Conservation (phyloP, 2,329 filamentous ascomycete species). For the Alternaria gansuensis region DNA sequence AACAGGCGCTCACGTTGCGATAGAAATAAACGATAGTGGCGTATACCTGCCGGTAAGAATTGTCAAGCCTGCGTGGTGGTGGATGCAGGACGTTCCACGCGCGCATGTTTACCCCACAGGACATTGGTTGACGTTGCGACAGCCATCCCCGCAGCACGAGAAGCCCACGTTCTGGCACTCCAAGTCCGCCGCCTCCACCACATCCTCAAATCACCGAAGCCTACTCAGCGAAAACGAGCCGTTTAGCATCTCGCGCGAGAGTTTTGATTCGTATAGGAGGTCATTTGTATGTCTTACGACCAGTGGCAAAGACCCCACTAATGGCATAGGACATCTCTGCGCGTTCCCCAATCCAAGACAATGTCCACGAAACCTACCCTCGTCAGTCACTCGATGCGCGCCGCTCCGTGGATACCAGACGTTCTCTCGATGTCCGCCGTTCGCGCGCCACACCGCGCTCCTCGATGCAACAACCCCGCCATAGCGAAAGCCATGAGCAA, state of each 20-base stretch:
- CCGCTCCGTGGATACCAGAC: slow-evolving; percentile 81
- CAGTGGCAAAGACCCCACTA: slow-evolving; percentile 25
- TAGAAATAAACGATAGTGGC: slow-evolving; percentile 95
- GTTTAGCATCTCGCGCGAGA: slow-evolving; percentile 94
- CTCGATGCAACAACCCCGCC: slow-evolving; percentile 65
- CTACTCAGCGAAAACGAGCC: slow-evolving; percentile 85
- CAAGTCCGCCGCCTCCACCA: slow-evolving; percentile 58
- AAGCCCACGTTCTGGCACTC: slow-evolving; percentile 80
- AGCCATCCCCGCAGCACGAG: slow-evolving; percentile 85
- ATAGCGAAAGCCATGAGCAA: slow-evolving; percentile 65
- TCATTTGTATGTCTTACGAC: slow-evolving; percentile 77
- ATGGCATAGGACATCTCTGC: slow-evolving; percentile 85
- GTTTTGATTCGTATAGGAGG: slow-evolving; percentile 93
- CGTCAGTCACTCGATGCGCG: slow-evolving; percentile 65
- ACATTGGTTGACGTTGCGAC: slow-evolving; percentile 35
- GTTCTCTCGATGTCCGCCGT: slow-evolving; percentile 58
- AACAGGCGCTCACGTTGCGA: slow-evolving; percentile 40
- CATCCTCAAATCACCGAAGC: slow-evolving; percentile 67
- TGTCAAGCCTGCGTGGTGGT: slow-evolving; percentile 1
- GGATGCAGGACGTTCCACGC: slow-evolving; percentile 6
- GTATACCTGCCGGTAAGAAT: slow-evolving; percentile 85
- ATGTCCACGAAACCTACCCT: slow-evolving; percentile 62
- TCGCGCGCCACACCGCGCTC: slow-evolving; percentile 68
- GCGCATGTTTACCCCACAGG: background rate
- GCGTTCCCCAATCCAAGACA: slow-evolving; percentile 75